Evolutionary conservation across 31 red algal species (phyloP).

Genomic region (Pterothamnion heteromorphum): DNA sequence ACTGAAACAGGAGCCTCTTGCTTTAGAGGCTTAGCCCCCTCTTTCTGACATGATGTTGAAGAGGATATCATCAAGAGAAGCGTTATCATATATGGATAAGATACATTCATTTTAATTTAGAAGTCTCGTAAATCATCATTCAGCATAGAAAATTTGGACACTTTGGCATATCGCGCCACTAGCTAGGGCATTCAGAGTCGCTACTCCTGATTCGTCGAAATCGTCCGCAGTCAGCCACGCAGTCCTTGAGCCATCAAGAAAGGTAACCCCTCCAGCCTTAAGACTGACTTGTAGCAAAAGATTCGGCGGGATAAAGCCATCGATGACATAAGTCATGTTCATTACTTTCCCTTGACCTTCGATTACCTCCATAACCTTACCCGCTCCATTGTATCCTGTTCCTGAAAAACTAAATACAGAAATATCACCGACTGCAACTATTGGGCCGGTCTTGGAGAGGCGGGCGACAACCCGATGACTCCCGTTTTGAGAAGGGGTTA

Average conservation of each 20-base stretch:
- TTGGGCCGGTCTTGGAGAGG: neutral
- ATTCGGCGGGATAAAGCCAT: neutral
- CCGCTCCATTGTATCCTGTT: neutral
- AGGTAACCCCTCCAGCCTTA: neutral
- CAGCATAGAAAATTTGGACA: too few relatives aligned
- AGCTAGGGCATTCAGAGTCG: too few relatives aligned
- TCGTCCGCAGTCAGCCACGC: neutral
- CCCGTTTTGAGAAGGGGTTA: too few relatives aligned
- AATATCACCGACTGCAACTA: neutral
- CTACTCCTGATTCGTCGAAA: neutral
- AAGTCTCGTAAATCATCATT: too few relatives aligned
- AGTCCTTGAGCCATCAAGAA: neutral
- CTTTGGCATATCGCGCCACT: too few relatives aligned
- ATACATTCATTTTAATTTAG: too few relatives aligned
- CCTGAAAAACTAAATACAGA: neutral
- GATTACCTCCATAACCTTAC: neutral
- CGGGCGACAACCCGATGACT: too few relatives aligned
- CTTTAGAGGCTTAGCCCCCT: too few relatives aligned
- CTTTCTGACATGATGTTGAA: too few relatives aligned
- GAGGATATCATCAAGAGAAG: too few relatives aligned
- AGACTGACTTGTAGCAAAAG: neutral
- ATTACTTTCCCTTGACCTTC: neutral
- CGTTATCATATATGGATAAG: too few relatives aligned
- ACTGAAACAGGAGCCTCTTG: too few relatives aligned
- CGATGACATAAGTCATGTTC: neutral